phyloP scores from a whole-genome alignment of 352 stramenopile species.

The Phytophthora sansomeana region DNA sequence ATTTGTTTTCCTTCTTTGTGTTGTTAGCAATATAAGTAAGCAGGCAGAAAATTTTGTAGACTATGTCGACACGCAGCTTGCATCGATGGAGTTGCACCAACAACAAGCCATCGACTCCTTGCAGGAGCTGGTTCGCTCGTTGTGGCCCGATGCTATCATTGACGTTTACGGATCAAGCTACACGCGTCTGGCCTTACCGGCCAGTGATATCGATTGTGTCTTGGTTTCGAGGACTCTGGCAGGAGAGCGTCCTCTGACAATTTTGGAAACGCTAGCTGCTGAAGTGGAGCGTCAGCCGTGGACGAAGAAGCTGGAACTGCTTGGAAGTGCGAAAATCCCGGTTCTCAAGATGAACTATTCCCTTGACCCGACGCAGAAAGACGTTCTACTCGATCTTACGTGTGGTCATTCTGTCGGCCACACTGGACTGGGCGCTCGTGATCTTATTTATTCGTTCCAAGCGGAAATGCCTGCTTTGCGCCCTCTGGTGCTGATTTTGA shows the following conservation, averaged over 20 bases:
- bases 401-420: constrained; percentile 95
- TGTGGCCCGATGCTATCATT: constrained; percentile 92
- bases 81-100: constrained; percentile 48
- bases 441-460: constrained; percentile 92
- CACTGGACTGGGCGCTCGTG: constrained; percentile 93
- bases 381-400: constrained; percentile 93
- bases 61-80: constrained; percentile 53
- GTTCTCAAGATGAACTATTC: constrained; percentile 94
- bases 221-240: constrained; percentile 85
- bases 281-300: constrained; percentile 83
- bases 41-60: constrained; percentile 67
- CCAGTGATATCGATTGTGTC: constrained; percentile 97
- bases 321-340: constrained; percentile 95
- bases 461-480: constrained; percentile 93
- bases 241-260: constrained; percentile 80
- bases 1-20: constrained; percentile 9
- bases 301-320: constrained; percentile 92
- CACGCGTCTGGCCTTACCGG: constrained; percentile 94
- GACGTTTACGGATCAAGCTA: constrained; percentile 98
- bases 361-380: constrained; percentile 35
- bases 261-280: constrained; percentile 91
- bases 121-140: constrained; percentile 46
- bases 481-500: constrained; percentile 95
- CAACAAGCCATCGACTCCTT: constrained; percentile 59
- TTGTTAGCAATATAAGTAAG: constrained; percentile 51